Base-by-base conservation (phyloP, 2,329 filamentous ascomycete genomes). In the Alternaria viburni region DNA sequence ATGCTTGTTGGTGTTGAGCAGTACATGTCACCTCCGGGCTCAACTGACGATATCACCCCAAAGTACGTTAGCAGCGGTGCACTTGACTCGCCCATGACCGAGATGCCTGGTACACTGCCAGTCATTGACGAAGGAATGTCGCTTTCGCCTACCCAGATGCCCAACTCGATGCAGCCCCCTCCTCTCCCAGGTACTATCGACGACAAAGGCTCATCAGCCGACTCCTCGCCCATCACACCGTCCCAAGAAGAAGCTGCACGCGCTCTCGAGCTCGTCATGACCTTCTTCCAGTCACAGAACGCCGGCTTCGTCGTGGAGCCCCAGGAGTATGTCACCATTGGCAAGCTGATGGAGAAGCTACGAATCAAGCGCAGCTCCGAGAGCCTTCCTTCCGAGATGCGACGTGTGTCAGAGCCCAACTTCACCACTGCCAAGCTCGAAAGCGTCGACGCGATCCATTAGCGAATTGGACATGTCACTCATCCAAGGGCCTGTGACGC, bases 261-360 rank as follows among this genome's bases (percentile, higher is more conserved):
- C 55, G 95, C 94, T 2, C 86, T 96, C 5, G 90, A 95, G 72
- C 89, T 94, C 3, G 88, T 97, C 19, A 87, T 97, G 77, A 90
- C 82, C 64, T 97, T 95, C 75, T 91, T 97, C 77, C 87, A 93
- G 71, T 89, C 89, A 64, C 87, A 91, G 69, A 88, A 89, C 0
- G 83, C 80, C 21, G 90, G 89, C 1, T 87, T 93, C 30, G 88
- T 92, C 15, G 88, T 92, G 15, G 92, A 96, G 74, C 87, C 93
- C 50, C 87, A 88, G 71, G 94, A 97, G 67, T 94, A 91, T 77
- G 80, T 92, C 67, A 88, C 89, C 4, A 89, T 97, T 51, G 86
- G 93, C 17, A 93, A 93, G 76, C 82, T 97, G 67, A 95, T 94
- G 77, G 91, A 97, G 79, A 96, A 95, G 80, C 85, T 97, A 28